A percentile compares a stretch with the other conserved stretches of the same genome.
phyloP scores from a whole-genome alignment of 2,329 filamentous ascomycete genomes.

The Balansia obtecta region DNA sequence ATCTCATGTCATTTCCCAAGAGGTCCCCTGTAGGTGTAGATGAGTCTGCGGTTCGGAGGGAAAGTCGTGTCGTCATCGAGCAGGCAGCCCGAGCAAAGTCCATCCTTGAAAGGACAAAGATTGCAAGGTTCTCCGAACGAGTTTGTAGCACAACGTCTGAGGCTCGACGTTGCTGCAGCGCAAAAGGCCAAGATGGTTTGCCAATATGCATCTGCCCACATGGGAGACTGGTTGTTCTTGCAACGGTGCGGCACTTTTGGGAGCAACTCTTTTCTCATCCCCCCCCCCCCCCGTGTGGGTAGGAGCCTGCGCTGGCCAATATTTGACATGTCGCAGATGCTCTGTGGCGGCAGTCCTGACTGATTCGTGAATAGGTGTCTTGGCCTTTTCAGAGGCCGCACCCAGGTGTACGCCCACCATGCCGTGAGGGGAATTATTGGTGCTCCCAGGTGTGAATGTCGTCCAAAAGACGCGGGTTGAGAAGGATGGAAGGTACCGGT shows the following conservation, averaged over 20 bases:
- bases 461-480: too few species aligned
- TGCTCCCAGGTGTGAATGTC: too few species aligned
- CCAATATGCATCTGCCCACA: background rate
- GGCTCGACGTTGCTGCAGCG: background rate
- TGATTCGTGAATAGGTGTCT: background rate
- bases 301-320: background rate
- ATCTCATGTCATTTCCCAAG: background rate
- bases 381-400: background rate
- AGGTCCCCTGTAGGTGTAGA: background rate
- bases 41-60: background rate
- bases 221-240: background rate
- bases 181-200: too few species aligned
- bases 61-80: too few species aligned
- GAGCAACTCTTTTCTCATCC: background rate
- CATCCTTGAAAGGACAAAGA: background rate
- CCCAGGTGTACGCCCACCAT: too few species aligned
- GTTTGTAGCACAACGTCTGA: background rate
- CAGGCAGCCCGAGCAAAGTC: too few species aligned
- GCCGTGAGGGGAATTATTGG: too few species aligned
- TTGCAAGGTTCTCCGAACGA: background rate
- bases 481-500: too few species aligned
- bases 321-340: background rate
- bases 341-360: background rate
- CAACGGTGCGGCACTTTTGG: background rate
- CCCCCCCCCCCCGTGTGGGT: too few species aligned